phyloP scores from a whole-genome alignment of 768 basidiomycete genomes.

The Rhizopogon vinicolor region DNA sequence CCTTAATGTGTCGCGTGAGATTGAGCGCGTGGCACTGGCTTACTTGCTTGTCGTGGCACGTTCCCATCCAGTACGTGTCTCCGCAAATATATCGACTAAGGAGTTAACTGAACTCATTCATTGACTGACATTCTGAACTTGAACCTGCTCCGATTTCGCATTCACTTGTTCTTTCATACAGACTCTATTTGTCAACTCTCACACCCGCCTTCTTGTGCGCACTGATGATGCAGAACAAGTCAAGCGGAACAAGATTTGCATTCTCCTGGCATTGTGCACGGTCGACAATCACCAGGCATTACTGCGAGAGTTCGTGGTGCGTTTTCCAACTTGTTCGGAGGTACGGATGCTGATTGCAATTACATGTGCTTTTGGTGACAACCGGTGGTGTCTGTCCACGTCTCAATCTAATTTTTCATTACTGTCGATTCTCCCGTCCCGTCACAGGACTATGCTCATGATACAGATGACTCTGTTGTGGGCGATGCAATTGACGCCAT shows the following conservation, averaged over 20 bases:
- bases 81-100: background rate
- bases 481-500: conserved; percentile 73
- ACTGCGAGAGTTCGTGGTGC: conserved; percentile 80
- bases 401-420: background rate
- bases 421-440: background rate
- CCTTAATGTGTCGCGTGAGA: conserved; percentile 62
- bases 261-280: conserved; percentile 64
- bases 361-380: background rate
- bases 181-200: conserved; percentile 53
- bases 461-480: conserved; percentile 67
- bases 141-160: background rate
- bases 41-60: conserved; percentile 66
- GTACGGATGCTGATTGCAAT: background rate
- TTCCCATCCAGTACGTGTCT: conserved; percentile 55
- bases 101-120: background rate
- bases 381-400: background rate
- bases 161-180: background rate
- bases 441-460: conserved; percentile 75
- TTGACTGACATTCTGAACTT: conserved; percentile 19
- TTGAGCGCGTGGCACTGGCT: conserved; percentile 69
- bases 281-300: conserved; percentile 65
- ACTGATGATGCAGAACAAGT: conserved; percentile 60
- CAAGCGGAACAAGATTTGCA: conserved; percentile 71
- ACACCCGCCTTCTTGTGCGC: conserved; percentile 65
- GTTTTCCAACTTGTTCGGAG: conserved; percentile 20